Evolutionary conservation across 371 early-diverging fungal genomes (phyloP), one percentile per base, ranked within the genome.

Genomic region (Syncephalis plumigaleata): DNA sequence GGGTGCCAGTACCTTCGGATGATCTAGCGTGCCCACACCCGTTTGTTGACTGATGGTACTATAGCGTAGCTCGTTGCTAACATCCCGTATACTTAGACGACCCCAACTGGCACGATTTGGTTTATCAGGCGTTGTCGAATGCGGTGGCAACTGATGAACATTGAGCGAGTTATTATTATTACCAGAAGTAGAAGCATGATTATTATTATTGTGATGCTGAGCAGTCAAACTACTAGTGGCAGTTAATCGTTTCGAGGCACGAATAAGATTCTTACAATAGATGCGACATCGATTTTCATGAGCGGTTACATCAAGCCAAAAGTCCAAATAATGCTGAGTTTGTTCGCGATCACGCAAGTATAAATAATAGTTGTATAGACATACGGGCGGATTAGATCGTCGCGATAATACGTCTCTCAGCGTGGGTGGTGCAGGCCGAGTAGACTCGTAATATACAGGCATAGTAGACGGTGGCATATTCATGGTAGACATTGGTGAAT

Each of bases 351-450:
- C 77, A 36, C 77, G 64, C 71, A 79, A 66, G 47, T 70, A 66
- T 23, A 79, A 61, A 48, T 79, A 79, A 46, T 68, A 72, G 45
- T 77, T 76, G 48, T 71, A 79, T 2, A 79, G 53, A 56, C 77
- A 79, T 0, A 79, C 71, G 1, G 79, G 79, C 13, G 79, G 79
- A 11, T 63, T 49, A 1, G 77, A 77, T 55, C 72, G 70, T 39
- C 79, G 64, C 22, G 59, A 54, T 2, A 79, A 57, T 3, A 79
- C 75, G 51, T 73, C 67, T 50, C 75, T 67, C 20, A 79, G 48
- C 1, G 69, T 71, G 9, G 79, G 79, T 42, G 77, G 50, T 44
- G 24, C 24, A 20, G 43, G 43, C 13, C 22, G 31, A 11, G 4
- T 31, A 31, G 31, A 31, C 4, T 11, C 31, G 31, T 31, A 31